phyloP scores from a whole-genome alignment of 2,329 filamentous ascomycete genomes.

The Raffaelea albimanens region DNA sequence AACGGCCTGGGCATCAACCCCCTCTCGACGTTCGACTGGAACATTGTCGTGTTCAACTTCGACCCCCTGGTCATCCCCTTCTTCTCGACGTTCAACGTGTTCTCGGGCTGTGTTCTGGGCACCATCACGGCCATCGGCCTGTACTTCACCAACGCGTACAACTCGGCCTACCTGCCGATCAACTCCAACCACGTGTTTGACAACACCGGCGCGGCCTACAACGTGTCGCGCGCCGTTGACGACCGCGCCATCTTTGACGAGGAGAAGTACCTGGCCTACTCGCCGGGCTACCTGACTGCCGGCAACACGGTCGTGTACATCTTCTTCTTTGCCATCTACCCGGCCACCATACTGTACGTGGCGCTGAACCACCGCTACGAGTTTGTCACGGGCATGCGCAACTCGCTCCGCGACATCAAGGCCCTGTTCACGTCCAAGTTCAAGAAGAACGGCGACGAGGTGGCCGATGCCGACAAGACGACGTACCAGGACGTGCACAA shows the following conservation, averaged over 20 bases:
- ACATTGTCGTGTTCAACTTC: constrained; percentile 16
- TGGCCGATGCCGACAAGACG: neutral
- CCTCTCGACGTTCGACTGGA: constrained; percentile 31
- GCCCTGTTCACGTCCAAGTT: neutral
- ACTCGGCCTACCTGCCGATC: constrained; percentile 40
- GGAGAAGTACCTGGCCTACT: constrained; percentile 38
- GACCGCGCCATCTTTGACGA: constrained; percentile 34
- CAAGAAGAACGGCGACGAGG: neutral
- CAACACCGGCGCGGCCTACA: constrained; percentile 37
- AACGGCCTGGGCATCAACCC: constrained; percentile 26
- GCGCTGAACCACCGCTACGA: constrained; percentile 27
- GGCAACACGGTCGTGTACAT: constrained; percentile 40
- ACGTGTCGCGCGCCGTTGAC: constrained; percentile 30
- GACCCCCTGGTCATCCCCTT: constrained; percentile 33
- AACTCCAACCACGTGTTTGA: constrained; percentile 42
- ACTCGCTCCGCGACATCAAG: neutral
- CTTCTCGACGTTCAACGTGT: constrained; percentile 52
- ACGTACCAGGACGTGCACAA: constrained; percentile 2
- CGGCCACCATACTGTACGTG: constrained; percentile 40
- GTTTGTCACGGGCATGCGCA: constrained; percentile 1
- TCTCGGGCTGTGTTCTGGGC: constrained; percentile 45
- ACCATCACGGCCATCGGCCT: constrained; percentile 46
- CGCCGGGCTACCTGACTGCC: constrained; percentile 40
- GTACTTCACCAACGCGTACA: constrained; percentile 50
- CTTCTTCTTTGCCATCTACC: constrained; percentile 46